Percentiles rank a stretch among this genome's conserved stretches.
Evolutionary conservation across 2,329 filamentous ascomycete genomes (phyloP).

Genomic region (Ophiosphaerella herpotricha): DNA sequence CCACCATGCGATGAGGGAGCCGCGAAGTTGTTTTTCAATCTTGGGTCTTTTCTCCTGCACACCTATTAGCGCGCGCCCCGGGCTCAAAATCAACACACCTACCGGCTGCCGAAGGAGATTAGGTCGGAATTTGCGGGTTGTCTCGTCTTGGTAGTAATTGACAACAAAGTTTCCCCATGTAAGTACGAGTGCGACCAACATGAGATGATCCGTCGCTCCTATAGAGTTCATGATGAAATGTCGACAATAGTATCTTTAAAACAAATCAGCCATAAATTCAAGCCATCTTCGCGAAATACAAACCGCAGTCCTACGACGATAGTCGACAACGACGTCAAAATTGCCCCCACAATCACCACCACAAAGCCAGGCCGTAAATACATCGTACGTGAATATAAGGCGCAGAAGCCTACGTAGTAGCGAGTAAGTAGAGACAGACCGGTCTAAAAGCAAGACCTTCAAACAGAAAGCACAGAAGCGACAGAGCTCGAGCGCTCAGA

Average conservation of each 20-base stretch:
- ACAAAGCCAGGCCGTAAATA: constrained; percentile 39
- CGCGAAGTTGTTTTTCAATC: constrained; percentile 27
- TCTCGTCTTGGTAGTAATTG: constrained; percentile 42
- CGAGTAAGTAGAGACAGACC: constrained; percentile 2
- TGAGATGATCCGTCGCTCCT: constrained; percentile 41
- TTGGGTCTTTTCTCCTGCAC: constrained; percentile 34
- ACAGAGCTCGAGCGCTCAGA: constrained; percentile 3
- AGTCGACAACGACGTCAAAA: constrained; percentile 43
- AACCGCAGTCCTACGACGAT: constrained; percentile 39
- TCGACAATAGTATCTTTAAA: constrained; percentile 40
- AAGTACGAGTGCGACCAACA: constrained; percentile 40
- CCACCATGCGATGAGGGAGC: constrained; percentile 41
- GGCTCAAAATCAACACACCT: neutral
- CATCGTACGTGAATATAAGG: constrained; percentile 16
- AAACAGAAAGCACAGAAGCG: constrained; percentile 2
- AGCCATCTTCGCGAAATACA: constrained; percentile 1
- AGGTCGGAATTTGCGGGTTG: constrained; percentile 30
- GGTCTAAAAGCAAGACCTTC: neutral
- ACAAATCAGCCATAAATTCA: constrained; percentile 6
- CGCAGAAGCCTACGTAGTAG: neutral
- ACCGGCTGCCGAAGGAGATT: constrained; percentile 35
- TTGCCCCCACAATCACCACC: constrained; percentile 40
- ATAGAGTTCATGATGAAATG: constrained; percentile 38
- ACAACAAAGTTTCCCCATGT: constrained; percentile 44
- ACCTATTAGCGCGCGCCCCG: constrained; percentile 9